Evolutionary conservation across 2,329 filamentous ascomycete genomes (phyloP), one percentile per base, ranked within the genome.

Genomic region (Chaetomium sp.): DNA sequence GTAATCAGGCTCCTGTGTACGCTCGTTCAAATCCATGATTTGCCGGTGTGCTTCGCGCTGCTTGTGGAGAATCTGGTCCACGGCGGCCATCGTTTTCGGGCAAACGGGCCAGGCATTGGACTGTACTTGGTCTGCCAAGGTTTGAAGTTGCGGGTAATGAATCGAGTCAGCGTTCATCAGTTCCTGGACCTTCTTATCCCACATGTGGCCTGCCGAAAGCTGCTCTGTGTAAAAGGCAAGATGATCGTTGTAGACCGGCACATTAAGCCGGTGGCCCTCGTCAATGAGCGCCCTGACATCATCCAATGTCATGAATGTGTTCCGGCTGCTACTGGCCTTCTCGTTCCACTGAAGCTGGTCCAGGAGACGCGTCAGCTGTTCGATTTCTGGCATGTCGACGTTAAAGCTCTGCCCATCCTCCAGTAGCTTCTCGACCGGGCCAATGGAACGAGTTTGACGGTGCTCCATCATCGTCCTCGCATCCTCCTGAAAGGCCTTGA

Each of bases 91-190:
- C 0, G 93, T 98, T 38, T 93, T 90, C 4, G 87, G 81, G 1
- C 91, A 90, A 23, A 98, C 93, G 0, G 95, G 94, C 21, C 97
- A 82, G 5, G 84, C 84, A 38, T 87, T 84, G 31, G 75, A 82
- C 64, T 83, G 80, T 0, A 93, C 93, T 78, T 98, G 94, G 57
- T 87, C 86, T 1, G 93, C 96, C 6, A 99, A 81, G 0, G 94
- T 92, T 76, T 98, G 95, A 0, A 99, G 85, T 75, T 99, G 95
- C 60, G 93, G 91, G 73, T 96, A 98, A 77, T 98, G 93, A 12
- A 98, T 90, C 50, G 90, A 84, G 73, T 98, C 94, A 9, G 93
- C 93, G n/a, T 88, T 85, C 78, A 98, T 96, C 60, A 99, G 82
- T 75, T 99, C 94, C 72, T 91, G 90, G 2, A 93, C 94, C 77